phyloP scores from a whole-genome alignment of 208 protist species.

The Wallacemonas sp. region DNA sequence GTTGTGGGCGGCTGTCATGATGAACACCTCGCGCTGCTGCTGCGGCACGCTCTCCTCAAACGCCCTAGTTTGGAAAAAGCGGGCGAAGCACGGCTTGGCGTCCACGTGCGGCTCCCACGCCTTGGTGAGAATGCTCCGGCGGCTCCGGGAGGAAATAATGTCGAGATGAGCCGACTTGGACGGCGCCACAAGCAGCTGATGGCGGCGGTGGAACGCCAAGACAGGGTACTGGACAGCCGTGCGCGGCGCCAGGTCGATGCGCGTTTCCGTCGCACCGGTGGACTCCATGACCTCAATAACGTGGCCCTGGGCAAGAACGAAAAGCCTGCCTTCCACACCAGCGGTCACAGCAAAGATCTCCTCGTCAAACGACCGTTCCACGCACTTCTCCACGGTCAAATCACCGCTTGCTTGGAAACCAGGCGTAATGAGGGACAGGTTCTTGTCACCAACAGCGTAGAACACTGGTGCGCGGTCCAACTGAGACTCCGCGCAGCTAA shows the following conservation, averaged over 20 bases:
- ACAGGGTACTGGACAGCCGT: conserved; percentile 64
- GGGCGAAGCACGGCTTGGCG: conserved; percentile 72
- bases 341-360: conserved; percentile 61
- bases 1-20: conserved; percentile 75
- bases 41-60: conserved; percentile 59
- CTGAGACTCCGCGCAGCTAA: conserved; percentile 60
- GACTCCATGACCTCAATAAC: conserved; percentile 73
- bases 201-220: conserved; percentile 65
- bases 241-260: conserved; percentile 49
- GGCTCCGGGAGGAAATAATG: conserved; percentile 63
- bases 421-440: conserved; percentile 64
- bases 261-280: conserved; percentile 33
- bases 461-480: conserved; percentile 61
- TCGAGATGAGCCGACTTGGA: conserved; percentile 76
- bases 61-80: conserved; percentile 66
- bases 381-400: conserved; percentile 39
- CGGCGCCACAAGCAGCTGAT: conserved; percentile 68
- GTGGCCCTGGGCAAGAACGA: conserved; percentile 60
- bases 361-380: conserved; percentile 53
- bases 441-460: conserved; percentile 71
- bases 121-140: conserved; percentile 65
- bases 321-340: conserved; percentile 58
- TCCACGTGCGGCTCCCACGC: conserved; percentile 86
- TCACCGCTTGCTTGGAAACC: conserved; percentile 71
- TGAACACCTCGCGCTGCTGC: conserved; percentile 42